Evolutionary conservation across 176 grass and related monocot genomes (phyloP).

Genomic region (Leersia perrieri): DNA sequence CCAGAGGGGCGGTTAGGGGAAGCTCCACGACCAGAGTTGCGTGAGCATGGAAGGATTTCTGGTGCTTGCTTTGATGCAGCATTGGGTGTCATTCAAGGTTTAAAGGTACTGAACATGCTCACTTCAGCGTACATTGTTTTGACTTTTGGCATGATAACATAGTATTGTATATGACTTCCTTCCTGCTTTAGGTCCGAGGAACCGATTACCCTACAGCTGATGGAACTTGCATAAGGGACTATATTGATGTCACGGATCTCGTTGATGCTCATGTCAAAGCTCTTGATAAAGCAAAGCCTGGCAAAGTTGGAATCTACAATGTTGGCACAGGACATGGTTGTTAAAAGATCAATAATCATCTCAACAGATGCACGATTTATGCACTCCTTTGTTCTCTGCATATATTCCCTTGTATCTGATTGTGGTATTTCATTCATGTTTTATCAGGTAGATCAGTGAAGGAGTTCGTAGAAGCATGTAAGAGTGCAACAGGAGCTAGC

Average conservation of each 20-base stretch:
- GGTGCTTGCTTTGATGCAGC: conserved; percentile 91
- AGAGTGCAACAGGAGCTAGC: conserved; percentile 66
- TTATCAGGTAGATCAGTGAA: conserved; percentile 92
- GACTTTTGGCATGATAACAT: conserved; percentile 10
- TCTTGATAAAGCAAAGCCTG: conserved; percentile 68
- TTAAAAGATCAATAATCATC: conserved; percentile 12
- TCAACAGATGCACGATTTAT: neutral
- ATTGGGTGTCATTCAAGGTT: conserved; percentile 63
- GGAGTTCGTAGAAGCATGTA: conserved; percentile 94
- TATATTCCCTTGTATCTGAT: conserved; percentile 23
- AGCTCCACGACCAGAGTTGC: conserved; percentile 87
- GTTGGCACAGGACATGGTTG: conserved; percentile 89
- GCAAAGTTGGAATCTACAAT: conserved; percentile 96
- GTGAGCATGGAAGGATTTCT: conserved; percentile 90
- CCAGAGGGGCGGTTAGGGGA: conserved; percentile 84
- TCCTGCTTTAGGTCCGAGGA: conserved; percentile 63
- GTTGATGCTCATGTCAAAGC: conserved; percentile 99
- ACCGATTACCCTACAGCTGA: conserved; percentile 66
- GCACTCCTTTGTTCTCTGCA: neutral
- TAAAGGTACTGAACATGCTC: conserved; percentile 53
- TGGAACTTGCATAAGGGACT: conserved; percentile 90
- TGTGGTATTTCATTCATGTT: conserved; percentile 15
- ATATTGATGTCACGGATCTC: conserved; percentile 98
- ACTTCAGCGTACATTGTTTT: neutral
- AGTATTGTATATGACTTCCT: neutral